Evolutionary conservation across 495 filamentous ascomycete species (phyloP).

Genomic region (Bathelium albidoporum): DNA sequence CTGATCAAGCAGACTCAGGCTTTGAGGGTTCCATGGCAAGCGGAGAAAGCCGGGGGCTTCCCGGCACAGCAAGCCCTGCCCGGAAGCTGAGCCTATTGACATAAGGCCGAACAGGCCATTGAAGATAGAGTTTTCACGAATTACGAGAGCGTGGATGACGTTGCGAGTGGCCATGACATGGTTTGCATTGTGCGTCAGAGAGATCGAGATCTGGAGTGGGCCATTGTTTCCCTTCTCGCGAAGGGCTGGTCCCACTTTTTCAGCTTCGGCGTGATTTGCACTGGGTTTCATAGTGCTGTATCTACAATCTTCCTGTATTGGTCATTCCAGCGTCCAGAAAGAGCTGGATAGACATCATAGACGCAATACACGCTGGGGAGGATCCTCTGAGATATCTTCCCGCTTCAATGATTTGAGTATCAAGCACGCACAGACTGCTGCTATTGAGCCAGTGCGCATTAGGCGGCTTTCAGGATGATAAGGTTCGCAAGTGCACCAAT

Average conservation of each 20-base stretch:
- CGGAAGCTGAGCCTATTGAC: conserved; percentile 1
- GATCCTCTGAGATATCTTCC: not conserved
- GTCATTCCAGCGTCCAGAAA: not conserved
- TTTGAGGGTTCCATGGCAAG: conserved; percentile 1
- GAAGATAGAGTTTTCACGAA: not conserved
- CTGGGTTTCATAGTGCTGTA: not conserved
- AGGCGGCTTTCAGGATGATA: not conserved
- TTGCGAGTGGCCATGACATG: not conserved
- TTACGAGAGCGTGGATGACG: not conserved
- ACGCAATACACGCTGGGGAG: not conserved
- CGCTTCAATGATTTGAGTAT: not conserved
- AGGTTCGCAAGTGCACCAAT: not conserved
- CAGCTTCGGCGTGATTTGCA: not conserved
- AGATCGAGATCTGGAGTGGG: not conserved
- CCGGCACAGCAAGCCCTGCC: not conserved
- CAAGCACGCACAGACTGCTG: not conserved
- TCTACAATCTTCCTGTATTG: not conserved
- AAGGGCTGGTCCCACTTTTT: conserved; percentile 3
- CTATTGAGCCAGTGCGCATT: not conserved
- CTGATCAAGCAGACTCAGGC: not conserved
- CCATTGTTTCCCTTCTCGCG: not conserved
- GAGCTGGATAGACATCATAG: not conserved
- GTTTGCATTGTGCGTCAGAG: not conserved
- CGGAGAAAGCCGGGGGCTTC: not conserved
- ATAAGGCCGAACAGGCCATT: not conserved